Conservation (phyloP, 225 moss, liverwort and hornwort species). For the Marchantia paleacea region DNA sequence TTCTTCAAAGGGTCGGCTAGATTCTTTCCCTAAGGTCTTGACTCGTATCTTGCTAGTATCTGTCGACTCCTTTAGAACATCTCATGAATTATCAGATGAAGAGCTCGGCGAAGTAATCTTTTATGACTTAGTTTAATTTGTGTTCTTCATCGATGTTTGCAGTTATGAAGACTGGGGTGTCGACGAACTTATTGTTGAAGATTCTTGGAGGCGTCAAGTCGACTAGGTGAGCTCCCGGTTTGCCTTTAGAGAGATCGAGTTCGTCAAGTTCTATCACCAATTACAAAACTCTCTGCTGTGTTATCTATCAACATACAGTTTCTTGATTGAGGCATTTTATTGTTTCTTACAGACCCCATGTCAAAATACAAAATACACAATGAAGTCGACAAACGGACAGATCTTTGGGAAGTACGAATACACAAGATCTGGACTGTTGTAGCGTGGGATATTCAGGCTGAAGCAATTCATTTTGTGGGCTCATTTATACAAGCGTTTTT, state of each 20-base stretch:
- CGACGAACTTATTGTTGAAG: conserved; percentile 95
- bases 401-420: not conserved
- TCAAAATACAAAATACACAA: too few species aligned
- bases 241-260: not conserved
- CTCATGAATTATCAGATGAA: not conserved
- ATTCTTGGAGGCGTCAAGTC: conserved; percentile 97
- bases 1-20: too few species aligned
- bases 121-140: not conserved
- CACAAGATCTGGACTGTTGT: not conserved
- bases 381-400: not conserved
- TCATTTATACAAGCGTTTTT: not conserved
- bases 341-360: not conserved
- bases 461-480: too few species aligned
- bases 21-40: too few species aligned
- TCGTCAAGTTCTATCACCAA: not conserved
- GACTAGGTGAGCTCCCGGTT: conserved; percentile 24
- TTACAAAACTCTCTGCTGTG: not conserved
- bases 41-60: too few species aligned
- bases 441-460: not conserved
- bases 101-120: not conserved
- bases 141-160: not conserved
- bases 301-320: not conserved
- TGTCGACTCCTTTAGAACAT: too few species aligned
- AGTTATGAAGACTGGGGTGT: conserved; percentile 99
- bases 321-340: not conserved